phyloP scores from a whole-genome alignment of 75 land plant species.

The Larix kaempferi region DNA sequence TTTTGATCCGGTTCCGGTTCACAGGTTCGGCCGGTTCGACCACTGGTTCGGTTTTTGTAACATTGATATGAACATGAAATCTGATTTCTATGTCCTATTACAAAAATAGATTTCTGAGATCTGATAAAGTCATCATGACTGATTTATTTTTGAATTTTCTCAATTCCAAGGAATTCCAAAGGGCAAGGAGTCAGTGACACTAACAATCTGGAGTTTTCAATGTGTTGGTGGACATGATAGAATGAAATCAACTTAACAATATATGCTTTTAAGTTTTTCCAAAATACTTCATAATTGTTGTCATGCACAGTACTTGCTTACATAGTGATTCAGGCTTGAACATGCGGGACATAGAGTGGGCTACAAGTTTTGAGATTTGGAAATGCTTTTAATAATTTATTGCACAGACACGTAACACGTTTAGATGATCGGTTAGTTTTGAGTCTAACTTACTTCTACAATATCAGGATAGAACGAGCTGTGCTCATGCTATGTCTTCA shows the following conservation, averaged over 20 bases:
- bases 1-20: no score
- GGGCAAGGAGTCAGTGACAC: background rate
- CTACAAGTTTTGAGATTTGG: background rate
- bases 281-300: background rate
- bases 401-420: background rate
- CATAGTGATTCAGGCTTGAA: background rate
- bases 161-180: background rate
- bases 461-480: background rate
- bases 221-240: background rate
- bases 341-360: background rate
- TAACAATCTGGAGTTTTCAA: background rate
- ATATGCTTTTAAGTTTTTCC: slow-evolving; percentile 3
- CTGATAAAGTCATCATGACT: background rate
- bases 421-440: background rate
- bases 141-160: background rate
- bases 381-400: background rate
- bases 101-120: background rate
- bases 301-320: background rate
- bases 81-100: background rate
- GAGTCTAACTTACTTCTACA: background rate
- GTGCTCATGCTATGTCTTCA: background rate
- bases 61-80: background rate
- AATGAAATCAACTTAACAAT: background rate
- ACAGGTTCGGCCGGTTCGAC: no score
- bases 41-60: no score